A percentile compares a stretch with the other conserved stretches of the same genome.
Evolutionary conservation across 257 asterid genomes (phyloP).

Genomic region (Hygrophila difformis): DNA sequence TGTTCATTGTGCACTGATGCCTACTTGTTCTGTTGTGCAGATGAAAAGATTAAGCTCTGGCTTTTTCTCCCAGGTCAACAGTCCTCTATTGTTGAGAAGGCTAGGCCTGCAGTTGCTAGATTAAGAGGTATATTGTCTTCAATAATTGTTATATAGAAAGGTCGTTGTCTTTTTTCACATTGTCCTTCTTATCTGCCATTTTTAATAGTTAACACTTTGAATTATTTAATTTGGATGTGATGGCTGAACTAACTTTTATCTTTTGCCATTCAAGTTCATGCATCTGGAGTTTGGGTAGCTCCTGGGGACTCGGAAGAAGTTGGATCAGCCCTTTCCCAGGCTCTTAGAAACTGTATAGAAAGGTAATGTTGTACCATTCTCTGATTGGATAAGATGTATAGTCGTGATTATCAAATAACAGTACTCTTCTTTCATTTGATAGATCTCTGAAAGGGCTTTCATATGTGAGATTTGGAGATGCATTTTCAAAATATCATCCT

Average conservation of each 20-base stretch:
- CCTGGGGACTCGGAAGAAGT: slow-evolving; percentile 99
- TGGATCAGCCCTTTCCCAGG: slow-evolving; percentile 92
- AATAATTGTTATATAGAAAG: slow-evolving; percentile 9
- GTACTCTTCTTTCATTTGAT: slow-evolving; percentile 26
- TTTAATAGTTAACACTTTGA: slow-evolving; percentile 6
- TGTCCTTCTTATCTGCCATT: not conserved
- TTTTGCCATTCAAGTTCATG: slow-evolving; percentile 45
- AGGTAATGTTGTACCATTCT: slow-evolving; percentile 39
- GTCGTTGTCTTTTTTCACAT: not conserved
- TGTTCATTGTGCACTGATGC: slow-evolving; percentile 23
- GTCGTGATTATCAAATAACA: slow-evolving; percentile 23
- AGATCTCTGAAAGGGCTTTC: slow-evolving; percentile 88
- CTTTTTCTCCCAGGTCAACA: slow-evolving; percentile 89
- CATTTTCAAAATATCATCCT: slow-evolving; percentile 79
- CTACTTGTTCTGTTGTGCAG: slow-evolving; percentile 33
- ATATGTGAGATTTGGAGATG: slow-evolving; percentile 85
- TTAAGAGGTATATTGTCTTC: slow-evolving; percentile 57
- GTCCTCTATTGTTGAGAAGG: slow-evolving; percentile 72
- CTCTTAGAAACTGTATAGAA: slow-evolving; percentile 81
- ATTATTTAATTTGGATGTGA: slow-evolving; percentile 14
- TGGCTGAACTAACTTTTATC: slow-evolving; percentile 11
- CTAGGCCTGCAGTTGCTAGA: slow-evolving; percentile 65
- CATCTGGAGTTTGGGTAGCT: slow-evolving; percentile 97
- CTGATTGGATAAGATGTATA: slow-evolving; percentile 16
- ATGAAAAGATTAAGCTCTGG: slow-evolving; percentile 99